Evolutionary conservation across 345 rosid genomes (phyloP).

Genomic region (Abelmoschus esculentus): DNA sequence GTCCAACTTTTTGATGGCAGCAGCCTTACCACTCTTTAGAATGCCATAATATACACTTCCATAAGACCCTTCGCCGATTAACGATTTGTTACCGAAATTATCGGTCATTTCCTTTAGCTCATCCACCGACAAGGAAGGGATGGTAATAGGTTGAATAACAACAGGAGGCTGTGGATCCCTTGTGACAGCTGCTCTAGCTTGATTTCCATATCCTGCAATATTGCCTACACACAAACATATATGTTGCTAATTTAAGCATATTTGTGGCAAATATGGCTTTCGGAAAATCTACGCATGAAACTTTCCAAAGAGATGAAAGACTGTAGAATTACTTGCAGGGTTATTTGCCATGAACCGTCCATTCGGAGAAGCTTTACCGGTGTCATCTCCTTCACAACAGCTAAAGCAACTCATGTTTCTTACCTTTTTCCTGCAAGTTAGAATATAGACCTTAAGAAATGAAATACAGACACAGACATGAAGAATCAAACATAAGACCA

Average conservation of each 20-base stretch:
- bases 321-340: constrained; percentile 1
- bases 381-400: constrained; percentile 6
- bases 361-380: neutral
- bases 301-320: neutral
- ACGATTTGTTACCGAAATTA: constrained; percentile 1
- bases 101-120: constrained; percentile 10
- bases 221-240: neutral
- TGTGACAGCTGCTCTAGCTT: neutral
- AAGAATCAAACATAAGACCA: neutral
- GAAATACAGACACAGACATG: neutral
- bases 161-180: constrained; percentile 1
- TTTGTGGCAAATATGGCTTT: neutral
- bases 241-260: neutral
- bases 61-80: constrained; percentile 1
- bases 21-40: constrained; percentile 5
- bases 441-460: neutral
- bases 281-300: neutral
- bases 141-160: neutral
- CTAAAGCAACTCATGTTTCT: constrained; percentile 1
- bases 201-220: constrained; percentile 1
- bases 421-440: neutral
- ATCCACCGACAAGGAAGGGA: neutral
- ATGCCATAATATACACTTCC: constrained; percentile 6
- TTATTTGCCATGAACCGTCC: neutral
- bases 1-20: constrained; percentile 3